Evolutionary conservation across 2,329 filamentous ascomycete species (phyloP).

Genomic region (Juglanconis juglandina): DNA sequence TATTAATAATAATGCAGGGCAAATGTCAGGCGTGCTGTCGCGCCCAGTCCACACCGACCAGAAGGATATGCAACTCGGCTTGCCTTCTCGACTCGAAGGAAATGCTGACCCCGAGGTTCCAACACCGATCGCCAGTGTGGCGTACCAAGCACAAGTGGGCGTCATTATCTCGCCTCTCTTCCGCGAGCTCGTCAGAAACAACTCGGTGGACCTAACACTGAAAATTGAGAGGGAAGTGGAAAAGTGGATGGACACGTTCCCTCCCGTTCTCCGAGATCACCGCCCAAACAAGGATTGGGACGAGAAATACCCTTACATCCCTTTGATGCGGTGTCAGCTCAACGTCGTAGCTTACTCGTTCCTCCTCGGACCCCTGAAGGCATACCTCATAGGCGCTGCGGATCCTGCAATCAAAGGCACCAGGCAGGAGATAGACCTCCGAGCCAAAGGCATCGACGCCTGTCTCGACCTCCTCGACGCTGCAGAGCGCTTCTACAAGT

Average conservation of each 20-base stretch:
- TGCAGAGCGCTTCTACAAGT: slow-evolving; percentile 19
- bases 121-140: not conserved
- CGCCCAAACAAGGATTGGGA: slow-evolving; percentile 25
- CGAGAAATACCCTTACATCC: slow-evolving; percentile 22
- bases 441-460: slow-evolving; percentile 21
- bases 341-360: slow-evolving; percentile 26
- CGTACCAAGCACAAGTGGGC: slow-evolving; percentile 3
- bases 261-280: slow-evolving; percentile 21
- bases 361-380: slow-evolving; percentile 22
- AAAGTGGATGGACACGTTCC: slow-evolving; percentile 12
- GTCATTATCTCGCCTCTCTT: not conserved
- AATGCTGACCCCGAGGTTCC: not conserved
- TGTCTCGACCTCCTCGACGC: slow-evolving; percentile 20
- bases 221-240: slow-evolving; percentile 21
- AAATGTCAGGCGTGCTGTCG: slow-evolving; percentile 1
- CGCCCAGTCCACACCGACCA: slow-evolving; percentile 4
- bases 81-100: not conserved
- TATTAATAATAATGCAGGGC: not conserved
- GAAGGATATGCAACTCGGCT: not conserved
- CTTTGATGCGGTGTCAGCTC: slow-evolving; percentile 27
- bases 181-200: not conserved
- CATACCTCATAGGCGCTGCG: slow-evolving; percentile 20
- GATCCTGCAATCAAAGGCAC: slow-evolving; percentile 20
- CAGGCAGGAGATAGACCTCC: slow-evolving; percentile 20
- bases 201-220: not conserved